Evolutionary conservation across 768 basidiomycete genomes (phyloP).

Genomic region (Trametes cubensis): DNA sequence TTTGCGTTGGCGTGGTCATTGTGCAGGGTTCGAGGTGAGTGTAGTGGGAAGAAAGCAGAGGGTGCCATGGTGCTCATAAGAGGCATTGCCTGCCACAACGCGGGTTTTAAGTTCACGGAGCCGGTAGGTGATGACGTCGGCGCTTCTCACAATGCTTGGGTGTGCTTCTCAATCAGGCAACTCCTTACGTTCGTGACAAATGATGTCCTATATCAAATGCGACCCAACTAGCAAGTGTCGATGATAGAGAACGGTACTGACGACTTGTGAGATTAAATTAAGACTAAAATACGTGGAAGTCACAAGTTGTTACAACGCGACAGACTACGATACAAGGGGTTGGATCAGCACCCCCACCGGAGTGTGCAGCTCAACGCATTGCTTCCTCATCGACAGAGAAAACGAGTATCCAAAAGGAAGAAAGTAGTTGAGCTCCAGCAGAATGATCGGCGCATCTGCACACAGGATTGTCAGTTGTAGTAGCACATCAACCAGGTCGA

Average conservation of each 20-base stretch:
- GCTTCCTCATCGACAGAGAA: neutral
- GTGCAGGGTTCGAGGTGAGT: too few relatives aligned
- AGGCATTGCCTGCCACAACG: too few relatives aligned
- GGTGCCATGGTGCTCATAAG: too few relatives aligned
- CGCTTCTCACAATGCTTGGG: neutral
- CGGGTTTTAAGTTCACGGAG: neutral
- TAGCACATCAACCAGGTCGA: constrained; percentile 8
- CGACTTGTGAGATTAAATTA: too few relatives aligned
- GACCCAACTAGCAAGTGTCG: too few relatives aligned
- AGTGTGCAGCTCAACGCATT: neutral
- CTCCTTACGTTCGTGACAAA: neutral
- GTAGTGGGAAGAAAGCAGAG: neutral
- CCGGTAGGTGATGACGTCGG: constrained; percentile 3
- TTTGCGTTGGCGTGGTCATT: neutral
- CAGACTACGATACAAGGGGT: neutral
- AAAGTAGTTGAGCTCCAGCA: constrained; percentile 6
- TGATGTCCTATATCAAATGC: too few relatives aligned
- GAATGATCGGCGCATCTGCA: neutral
- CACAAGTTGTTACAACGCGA: too few relatives aligned
- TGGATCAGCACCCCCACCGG: neutral
- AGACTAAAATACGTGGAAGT: too few relatives aligned
- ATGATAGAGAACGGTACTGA: too few relatives aligned
- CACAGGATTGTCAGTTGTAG: constrained; percentile 12
- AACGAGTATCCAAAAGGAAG: constrained; percentile 2
- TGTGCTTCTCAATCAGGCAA: neutral